These are phyloP conservation scores for Tetrapisispora arboricola DNA, from an alignment of 805 yeast species.

Conservation along the genomic window DNA sequence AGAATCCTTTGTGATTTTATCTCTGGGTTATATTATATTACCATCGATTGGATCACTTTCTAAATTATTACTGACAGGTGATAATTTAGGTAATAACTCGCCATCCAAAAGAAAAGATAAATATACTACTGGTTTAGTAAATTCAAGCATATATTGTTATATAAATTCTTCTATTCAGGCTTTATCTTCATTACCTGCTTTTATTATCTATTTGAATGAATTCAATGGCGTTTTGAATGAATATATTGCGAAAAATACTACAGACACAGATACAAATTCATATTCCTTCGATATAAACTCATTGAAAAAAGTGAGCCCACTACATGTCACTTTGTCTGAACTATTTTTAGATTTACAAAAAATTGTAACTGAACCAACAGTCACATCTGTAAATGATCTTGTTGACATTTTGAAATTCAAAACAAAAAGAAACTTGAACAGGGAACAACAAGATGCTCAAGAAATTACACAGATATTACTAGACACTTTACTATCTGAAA, in stretches of 20 bases:
- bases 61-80: too few species aligned
- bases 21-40: background rate
- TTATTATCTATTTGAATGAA: slow-evolving; percentile 44
- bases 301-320: slow-evolving; percentile 26
- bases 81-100: background rate
- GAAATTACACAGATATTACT: slow-evolving; percentile 75
- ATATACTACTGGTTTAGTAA: slow-evolving; percentile 72
- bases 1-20: too few species aligned
- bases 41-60: background rate
- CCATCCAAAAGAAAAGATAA: slow-evolving; percentile 48
- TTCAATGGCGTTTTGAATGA: slow-evolving; percentile 1
- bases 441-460: slow-evolving; percentile 91
- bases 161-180: slow-evolving; percentile 87
- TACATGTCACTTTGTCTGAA: slow-evolving; percentile 49
- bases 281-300: too few species aligned
- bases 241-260: background rate
- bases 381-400: slow-evolving; percentile 70
- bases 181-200: slow-evolving; percentile 47
- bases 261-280: background rate
- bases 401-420: slow-evolving; percentile 62
- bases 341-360: slow-evolving; percentile 51
- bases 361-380: slow-evolving; percentile 41
- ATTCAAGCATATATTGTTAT: slow-evolving; percentile 81
- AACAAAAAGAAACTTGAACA: slow-evolving; percentile 62
- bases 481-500: slow-evolving; percentile 68